A percentile compares a stretch with the other conserved stretches of the same genome.
Evolutionary conservation across 2,329 filamentous ascomycete species (phyloP).

Genomic region (Penicillium sp.): DNA sequence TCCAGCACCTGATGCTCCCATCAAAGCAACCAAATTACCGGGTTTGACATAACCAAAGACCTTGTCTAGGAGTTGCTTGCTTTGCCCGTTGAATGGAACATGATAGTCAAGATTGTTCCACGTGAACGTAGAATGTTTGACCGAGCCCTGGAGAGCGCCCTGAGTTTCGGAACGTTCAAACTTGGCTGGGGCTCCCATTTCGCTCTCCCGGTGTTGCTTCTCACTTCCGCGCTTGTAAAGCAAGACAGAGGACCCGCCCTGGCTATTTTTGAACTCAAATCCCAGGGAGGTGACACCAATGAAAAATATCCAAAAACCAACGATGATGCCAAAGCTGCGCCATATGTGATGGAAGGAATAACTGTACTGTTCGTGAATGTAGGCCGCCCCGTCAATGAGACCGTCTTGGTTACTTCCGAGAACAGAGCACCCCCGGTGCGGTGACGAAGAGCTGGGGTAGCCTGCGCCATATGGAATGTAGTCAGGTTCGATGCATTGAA

Average conservation of each 20-base stretch:
- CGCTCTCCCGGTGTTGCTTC: conserved; percentile 12
- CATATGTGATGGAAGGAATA: conserved; percentile 63
- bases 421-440: conserved; percentile 36
- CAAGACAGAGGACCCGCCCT: conserved; percentile 36
- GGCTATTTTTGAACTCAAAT: conserved; percentile 63
- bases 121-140: conserved; percentile 71
- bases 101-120: conserved; percentile 82
- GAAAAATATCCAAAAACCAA: conserved; percentile 75
- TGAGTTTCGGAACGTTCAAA: background rate
- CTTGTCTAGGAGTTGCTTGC: conserved; percentile 58
- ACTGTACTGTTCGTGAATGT: conserved; percentile 57
- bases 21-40: conserved; percentile 74
- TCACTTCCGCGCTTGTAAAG: conserved; percentile 39
- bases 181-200: background rate
- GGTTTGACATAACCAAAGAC: conserved; percentile 74
- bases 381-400: conserved; percentile 55
- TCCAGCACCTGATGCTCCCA: conserved; percentile 79
- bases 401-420: conserved; percentile 33
- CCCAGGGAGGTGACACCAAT: conserved; percentile 73
- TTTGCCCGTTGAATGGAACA: conserved; percentile 51
- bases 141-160: conserved; percentile 52
- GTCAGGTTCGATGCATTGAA: conserved; percentile 56
- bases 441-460: conserved; percentile 38
- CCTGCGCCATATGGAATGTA: conserved; percentile 51
- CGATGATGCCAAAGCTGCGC: conserved; percentile 77